Evolutionary conservation across 192 early-diverging fungal genomes (phyloP), one percentile per base, ranked within the genome.

Genomic region (Piromyces sp.): DNA sequence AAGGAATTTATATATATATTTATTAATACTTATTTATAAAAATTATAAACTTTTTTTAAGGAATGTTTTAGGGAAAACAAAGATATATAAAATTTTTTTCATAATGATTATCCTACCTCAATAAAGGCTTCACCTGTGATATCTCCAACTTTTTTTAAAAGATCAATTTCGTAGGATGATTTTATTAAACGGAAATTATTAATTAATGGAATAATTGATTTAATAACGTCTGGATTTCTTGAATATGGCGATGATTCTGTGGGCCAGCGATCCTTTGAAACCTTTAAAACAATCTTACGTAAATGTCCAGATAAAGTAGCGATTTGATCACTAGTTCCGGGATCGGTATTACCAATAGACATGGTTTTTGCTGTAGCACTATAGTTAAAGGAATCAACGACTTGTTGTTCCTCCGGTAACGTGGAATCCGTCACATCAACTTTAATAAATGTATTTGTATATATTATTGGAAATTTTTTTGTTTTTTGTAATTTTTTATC

Each of bases 111-210:
- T n/a, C n/a, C n/a, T n/a, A n/a, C 91, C 83, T 93, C 88, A 13
- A 88, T 89, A 87, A 97, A 96, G 0, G 94, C 94, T 79, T 91
- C 90, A 17, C 91, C 91, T n/a, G 93, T 92, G 17, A 96, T 92
- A 29, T 90, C 84, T 12, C 95, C 93, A 1, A 93, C 90, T 80
- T 92, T 83, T 31, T 92, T 88, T 92, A 99, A 94, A 22, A 97
- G 82, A 29, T 86, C 87, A 31, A 94, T 88, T 86, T 99, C 97
- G 26, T 90, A 85, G 26, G 86, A 84, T 28, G 91, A 92, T 85
- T 99, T 99, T 83, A 93, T 86, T 80, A 94, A 83, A 16, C 97
- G 89, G 78, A 93, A 85, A 68, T 93, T 86, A 79, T 95, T 92
- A 19, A 97, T 83, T 13, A 92, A 26, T n/a, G 89, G 87, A n/a